phyloP scores from a whole-genome alignment of 1,139 yeast species.

The Sugiyamaella novakii region DNA sequence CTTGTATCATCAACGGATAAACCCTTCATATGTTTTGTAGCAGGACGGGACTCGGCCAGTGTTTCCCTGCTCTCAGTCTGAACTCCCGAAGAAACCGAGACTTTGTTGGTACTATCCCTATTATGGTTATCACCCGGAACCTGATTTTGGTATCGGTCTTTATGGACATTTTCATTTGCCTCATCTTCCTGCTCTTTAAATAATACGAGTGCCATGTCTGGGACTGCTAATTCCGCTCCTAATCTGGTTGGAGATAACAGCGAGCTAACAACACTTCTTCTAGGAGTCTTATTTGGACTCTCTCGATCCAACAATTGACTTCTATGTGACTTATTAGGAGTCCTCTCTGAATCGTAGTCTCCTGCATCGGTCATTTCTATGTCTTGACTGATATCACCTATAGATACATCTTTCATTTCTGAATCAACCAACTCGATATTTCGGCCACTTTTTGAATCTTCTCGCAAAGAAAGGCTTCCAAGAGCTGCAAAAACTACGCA shows the following conservation, averaged over 20 bases:
- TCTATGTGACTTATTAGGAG: conserved; percentile 3
- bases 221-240: conserved; percentile 33
- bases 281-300: conserved; percentile 17
- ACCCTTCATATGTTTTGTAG: no score
- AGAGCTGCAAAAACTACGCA: conserved; percentile 9
- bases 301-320: neutral
- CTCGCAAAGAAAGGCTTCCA: conserved; percentile 5
- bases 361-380: conserved; percentile 20
- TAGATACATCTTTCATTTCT: conserved; percentile 14
- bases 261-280: conserved; percentile 12
- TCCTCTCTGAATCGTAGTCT: conserved; percentile 19
- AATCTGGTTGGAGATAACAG: conserved; percentile 31
- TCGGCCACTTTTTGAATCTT: neutral
- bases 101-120: no score
- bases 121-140: neutral
- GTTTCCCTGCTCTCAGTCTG: neutral
- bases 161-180: neutral
- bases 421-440: neutral
- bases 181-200: neutral
- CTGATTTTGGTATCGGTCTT: neutral
- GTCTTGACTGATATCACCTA: conserved; percentile 13
- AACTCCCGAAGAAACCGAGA: neutral
- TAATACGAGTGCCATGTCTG: conserved; percentile 11
- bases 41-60: no score
- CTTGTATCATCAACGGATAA: no score